Base-by-base conservation (phyloP, 306 rosid genomes). In the Vigna reflexopilosa region DNA sequence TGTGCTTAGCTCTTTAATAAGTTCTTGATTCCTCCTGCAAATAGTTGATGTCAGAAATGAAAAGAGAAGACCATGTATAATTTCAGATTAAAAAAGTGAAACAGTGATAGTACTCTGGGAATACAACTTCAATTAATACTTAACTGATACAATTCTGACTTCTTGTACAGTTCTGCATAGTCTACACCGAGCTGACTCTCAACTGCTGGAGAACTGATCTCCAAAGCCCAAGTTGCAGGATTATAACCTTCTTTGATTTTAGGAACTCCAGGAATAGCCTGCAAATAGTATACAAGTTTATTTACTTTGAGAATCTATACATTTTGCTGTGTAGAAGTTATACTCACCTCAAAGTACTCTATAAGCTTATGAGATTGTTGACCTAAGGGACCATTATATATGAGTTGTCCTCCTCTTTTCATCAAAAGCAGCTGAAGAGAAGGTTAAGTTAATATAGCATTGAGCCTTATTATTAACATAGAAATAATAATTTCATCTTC, bases 371-470 rank as follows among this genome's bases (percentile, higher is more conserved):
- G 83, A 62, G 91, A 85, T 55, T 85, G 77, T 52, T n/a, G 81
- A 67, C 89, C 89, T 44, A 88, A 84, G 30, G 87, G 85, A 71
- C 91, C 91, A 44, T 72, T 81, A 74, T 88, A 88, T 76, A 85
- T 79, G 69, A 88, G 38, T 75, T 83, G 85, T 73, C 91, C 91
- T 72, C 87, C 91, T 81, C 84, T 81, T 81, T 78, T 88, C 91
- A 85, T 88, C 80, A 88, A 72, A 73, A 88, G 80, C 6, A 88
- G 75, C 89, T 85, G 86, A 66, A 81, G 56, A 71, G 15, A 80
- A 77, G 17, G 22, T 67, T 34, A 34, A 67, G 49, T 67, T 67
- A 4, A 70, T 74, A 40, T 24, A 36, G 12, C 57, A 12, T 38
- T 24, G 9, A 26, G 36, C 17, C 40, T 55, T 72, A 59, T 65